Conservation (phyloP, 306 rosid genomes). For the Prunus armeniaca region DNA sequence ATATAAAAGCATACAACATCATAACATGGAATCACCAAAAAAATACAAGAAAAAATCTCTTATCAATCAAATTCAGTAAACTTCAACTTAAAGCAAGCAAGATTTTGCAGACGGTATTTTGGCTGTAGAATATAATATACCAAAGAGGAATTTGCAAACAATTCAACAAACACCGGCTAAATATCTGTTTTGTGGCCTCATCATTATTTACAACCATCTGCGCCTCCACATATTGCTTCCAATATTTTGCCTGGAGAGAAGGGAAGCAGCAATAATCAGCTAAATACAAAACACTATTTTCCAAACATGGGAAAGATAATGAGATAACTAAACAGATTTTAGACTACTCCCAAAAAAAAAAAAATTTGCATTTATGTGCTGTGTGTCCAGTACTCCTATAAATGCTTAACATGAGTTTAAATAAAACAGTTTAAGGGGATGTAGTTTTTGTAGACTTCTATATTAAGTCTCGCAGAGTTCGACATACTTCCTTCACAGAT, state of each 20-base stretch:
- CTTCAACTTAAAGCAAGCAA: constrained; percentile 3
- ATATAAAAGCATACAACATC: not conserved
- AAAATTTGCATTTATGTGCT: not conserved
- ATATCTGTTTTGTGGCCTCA: constrained; percentile 84
- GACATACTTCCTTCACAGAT: not conserved
- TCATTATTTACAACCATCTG: constrained; percentile 85
- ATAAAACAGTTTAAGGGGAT: not conserved
- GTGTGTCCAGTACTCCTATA: not conserved
- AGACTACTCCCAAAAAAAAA: not conserved
- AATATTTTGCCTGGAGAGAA: constrained; percentile 75
- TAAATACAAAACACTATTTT: not conserved
- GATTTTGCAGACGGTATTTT: constrained; percentile 16
- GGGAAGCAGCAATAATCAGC: constrained; percentile 11
- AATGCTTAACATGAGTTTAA: not conserved
- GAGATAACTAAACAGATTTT: not conserved
- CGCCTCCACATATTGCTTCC: constrained; percentile 98
- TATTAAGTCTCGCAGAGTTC: not conserved
- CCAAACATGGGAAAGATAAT: not conserved
- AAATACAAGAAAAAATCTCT: not conserved
- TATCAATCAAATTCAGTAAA: not conserved
- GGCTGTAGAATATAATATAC: constrained; percentile 41
- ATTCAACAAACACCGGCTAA: constrained; percentile 84
- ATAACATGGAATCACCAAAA: not conserved
- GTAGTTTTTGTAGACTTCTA: not conserved
- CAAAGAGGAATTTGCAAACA: constrained; percentile 95